Percentiles rank a stretch among this genome's conserved stretches.
These are phyloP conservation scores for Conringia planisiliqua DNA, from an alignment of 345 rosid genomes.

Conservation along the genomic window DNA sequence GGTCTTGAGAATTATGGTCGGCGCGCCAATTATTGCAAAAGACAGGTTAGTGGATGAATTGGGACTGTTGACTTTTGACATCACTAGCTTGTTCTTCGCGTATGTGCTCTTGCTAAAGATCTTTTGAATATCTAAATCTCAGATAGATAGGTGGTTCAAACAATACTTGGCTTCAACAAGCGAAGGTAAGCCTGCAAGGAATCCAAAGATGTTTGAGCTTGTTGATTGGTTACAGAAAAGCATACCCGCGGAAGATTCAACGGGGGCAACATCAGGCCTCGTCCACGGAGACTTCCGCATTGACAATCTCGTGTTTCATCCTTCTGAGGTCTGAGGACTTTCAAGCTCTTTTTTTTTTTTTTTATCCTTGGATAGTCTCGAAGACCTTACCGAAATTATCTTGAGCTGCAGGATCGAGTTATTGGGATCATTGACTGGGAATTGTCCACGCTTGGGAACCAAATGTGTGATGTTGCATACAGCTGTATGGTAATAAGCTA, in stretches of 20 bases:
- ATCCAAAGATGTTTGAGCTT: conserved; percentile 78
- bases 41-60: conserved; percentile 56
- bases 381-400: background rate
- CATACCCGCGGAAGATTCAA: conserved; percentile 75
- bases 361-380: background rate
- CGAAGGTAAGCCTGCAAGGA: conserved; percentile 67
- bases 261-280: conserved; percentile 65
- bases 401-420: conserved; percentile 72
- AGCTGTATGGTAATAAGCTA: conserved; percentile 64
- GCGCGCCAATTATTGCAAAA: conserved; percentile 67
- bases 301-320: conserved; percentile 92
- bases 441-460: conserved; percentile 92
- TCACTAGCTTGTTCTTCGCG: background rate
- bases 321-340: conserved; percentile 54
- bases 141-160: conserved; percentile 95
- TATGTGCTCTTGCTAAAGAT: background rate
- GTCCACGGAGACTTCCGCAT: conserved; percentile 97
- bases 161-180: conserved; percentile 83
- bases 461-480: conserved; percentile 93
- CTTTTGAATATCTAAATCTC: conserved; percentile 12
- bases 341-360: background rate
- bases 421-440: conserved; percentile 98
- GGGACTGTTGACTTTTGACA: background rate
- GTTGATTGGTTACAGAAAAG: conserved; percentile 62
- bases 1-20: conserved; percentile 79